These are phyloP conservation scores for Pythium folliculosum DNA, from an alignment of 352 stramenopile genomes.

Conservation along the genomic window DNA sequence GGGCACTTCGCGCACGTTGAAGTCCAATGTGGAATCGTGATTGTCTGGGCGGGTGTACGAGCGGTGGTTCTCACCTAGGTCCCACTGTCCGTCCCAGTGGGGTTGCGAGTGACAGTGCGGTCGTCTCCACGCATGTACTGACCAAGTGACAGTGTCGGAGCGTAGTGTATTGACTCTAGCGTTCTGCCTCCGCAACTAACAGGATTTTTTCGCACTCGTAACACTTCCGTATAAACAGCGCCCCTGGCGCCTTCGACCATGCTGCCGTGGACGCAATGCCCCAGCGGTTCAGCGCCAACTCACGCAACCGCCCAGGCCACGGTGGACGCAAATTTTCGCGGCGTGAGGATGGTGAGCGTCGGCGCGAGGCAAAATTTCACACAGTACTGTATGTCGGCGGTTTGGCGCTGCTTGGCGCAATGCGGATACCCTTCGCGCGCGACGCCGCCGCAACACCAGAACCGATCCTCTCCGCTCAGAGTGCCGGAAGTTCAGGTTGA, in stretches of 20 bases:
- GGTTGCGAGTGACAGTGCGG: not conserved
- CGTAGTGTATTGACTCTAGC: not conserved
- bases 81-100: conserved; percentile 4
- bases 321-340: conserved; percentile 7
- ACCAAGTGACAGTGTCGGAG: no score
- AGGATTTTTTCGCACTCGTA: not conserved
- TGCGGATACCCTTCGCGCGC: no score
- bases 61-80: not conserved
- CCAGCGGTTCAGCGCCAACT: not conserved
- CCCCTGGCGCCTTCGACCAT: no score
- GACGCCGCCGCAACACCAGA: not conserved
- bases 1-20: conserved; percentile 11
- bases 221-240: not conserved
- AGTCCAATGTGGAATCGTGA: conserved; percentile 5
- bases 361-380: not conserved
- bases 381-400: no score
- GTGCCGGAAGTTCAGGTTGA: not conserved
- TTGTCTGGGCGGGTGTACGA: not conserved
- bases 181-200: no score
- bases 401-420: no score
- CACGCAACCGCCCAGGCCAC: not conserved
- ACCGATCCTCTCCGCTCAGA: not conserved
- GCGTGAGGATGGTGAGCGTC: conserved; percentile 7
- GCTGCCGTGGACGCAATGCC: no score
- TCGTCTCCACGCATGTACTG: no score